Evolutionary conservation across 2,329 filamentous ascomycete species (phyloP).

Genomic region (Calonectria crousiana): DNA sequence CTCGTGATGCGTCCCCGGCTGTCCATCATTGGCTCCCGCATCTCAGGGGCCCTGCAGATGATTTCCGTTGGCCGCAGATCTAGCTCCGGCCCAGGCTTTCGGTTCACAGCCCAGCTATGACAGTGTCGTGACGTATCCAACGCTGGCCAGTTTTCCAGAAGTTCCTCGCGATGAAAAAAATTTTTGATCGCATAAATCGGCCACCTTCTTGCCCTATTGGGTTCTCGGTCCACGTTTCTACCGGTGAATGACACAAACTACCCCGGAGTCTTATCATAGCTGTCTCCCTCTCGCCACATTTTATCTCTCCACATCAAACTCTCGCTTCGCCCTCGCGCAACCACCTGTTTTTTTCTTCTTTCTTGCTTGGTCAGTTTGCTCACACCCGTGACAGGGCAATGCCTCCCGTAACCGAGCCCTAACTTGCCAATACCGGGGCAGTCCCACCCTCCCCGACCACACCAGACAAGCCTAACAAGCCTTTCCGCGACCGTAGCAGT

Average conservation of each 20-base stretch:
- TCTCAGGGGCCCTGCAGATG: conserved; percentile 19
- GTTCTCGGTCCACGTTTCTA: background rate
- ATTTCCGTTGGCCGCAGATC: conserved; percentile 17
- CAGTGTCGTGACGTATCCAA: conserved; percentile 13
- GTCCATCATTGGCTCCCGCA: conserved; percentile 22
- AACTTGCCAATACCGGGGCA: background rate
- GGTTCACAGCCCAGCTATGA: conserved; percentile 29
- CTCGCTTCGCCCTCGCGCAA: background rate
- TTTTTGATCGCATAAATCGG: background rate
- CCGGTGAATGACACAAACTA: background rate
- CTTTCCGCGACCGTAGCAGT: background rate
- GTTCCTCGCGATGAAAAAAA: background rate
- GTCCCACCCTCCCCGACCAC: background rate
- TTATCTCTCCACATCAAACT: conserved; percentile 24
- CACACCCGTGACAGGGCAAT: background rate
- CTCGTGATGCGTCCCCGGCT: background rate
- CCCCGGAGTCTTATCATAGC: background rate
- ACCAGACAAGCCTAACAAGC: background rate
- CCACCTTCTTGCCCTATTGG: background rate
- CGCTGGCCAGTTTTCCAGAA: background rate
- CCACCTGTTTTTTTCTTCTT: background rate
- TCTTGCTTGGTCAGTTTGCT: background rate
- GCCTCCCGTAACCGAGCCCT: background rate
- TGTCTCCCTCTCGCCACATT: background rate
- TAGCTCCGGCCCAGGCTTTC: background rate